A percentile compares a stretch with the other conserved stretches of the same genome.
These are phyloP conservation scores for Vitis labrusca DNA, from an alignment of 164 flowering plant genomes.

Conservation along the genomic window DNA sequence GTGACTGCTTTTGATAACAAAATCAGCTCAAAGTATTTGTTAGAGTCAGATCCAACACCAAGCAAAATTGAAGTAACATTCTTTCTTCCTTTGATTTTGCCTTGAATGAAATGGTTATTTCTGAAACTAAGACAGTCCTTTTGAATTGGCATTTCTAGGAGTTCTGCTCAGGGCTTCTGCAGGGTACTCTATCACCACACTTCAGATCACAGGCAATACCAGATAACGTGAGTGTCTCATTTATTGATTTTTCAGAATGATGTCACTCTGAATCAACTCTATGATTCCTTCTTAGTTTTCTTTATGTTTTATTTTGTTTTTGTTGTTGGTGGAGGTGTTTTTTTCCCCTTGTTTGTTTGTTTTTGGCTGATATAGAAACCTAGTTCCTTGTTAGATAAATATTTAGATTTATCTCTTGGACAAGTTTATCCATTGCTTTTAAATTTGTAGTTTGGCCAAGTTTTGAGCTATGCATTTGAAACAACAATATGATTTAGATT, in stretches of 20 bases:
- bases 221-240: slow-evolving; percentile 57
- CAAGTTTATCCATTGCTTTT: too few relatives aligned
- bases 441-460: too few relatives aligned
- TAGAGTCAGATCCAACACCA: slow-evolving; percentile 66
- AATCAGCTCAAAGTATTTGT: slow-evolving; percentile 63
- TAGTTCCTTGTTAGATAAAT: too few relatives aligned
- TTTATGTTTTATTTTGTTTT: not conserved
- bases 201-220: slow-evolving; percentile 83
- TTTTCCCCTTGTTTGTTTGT: too few relatives aligned
- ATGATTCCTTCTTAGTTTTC: not conserved
- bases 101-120: not conserved
- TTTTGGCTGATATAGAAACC: too few relatives aligned
- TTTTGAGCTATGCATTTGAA: too few relatives aligned
- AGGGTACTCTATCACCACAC: slow-evolving; percentile 55
- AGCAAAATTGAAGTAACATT: slow-evolving; percentile 67
- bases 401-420: too few relatives aligned
- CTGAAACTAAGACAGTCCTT: slow-evolving; percentile 10
- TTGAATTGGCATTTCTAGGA: slow-evolving; percentile 48
- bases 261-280: too few relatives aligned
- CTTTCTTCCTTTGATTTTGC: slow-evolving; percentile 5
- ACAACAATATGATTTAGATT: too few relatives aligned
- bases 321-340: too few relatives aligned
- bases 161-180: slow-evolving; percentile 60
- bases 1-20: slow-evolving; percentile 77
- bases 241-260: not conserved